Evolutionary conservation across 164 flowering plant genomes (phyloP), one percentile per base, ranked within the genome.

Genomic region (Cinnamomum micranthum): DNA sequence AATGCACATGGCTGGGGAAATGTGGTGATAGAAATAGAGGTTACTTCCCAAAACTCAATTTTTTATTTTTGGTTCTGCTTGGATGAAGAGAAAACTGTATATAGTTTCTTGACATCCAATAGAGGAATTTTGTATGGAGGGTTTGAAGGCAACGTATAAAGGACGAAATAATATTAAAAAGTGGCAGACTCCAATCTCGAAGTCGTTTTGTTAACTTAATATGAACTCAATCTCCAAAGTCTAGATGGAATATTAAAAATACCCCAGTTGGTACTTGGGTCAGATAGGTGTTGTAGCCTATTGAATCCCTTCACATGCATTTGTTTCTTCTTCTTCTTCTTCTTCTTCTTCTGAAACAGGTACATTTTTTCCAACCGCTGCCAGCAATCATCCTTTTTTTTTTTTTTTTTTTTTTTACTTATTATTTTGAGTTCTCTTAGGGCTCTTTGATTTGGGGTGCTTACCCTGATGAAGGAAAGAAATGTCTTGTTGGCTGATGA

Each of bases 131-230:
- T 41, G 47, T 41, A 6, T 41, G 11, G 47, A 41, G 10, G 47
- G 11, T 7, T 7, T 41, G 47, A 41, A 41, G 47, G 47, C 47
- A 41, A 41, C 47, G 10, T 9, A 6, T 41, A 41, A 41, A 6
- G 11, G 47, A 41, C 1, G 47, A 41, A 41, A 41, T 41, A 41
- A 41, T 41, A 41, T 41, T 0, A 35, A 35, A 6, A 41, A 41
- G 11, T 41, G 1, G 47, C 47, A 7, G 55, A 65, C 76, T 71
- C 80, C 70, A 47, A 73, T 81, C 81, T 78, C 75, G 67, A 81
- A 65, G 55, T 17, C 60, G n/a, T 24, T 9, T 41, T 41, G 10
- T 41, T 6, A 41, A 41, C 47, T 41, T 41, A 41, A 41, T 41
- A 41, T 41, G 47, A 41, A 41, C 10, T 6, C 47, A 41, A 41